These are phyloP conservation scores for Venturia aucupariae DNA, from an alignment of 2,329 filamentous ascomycete species.

Conservation along the genomic window DNA sequence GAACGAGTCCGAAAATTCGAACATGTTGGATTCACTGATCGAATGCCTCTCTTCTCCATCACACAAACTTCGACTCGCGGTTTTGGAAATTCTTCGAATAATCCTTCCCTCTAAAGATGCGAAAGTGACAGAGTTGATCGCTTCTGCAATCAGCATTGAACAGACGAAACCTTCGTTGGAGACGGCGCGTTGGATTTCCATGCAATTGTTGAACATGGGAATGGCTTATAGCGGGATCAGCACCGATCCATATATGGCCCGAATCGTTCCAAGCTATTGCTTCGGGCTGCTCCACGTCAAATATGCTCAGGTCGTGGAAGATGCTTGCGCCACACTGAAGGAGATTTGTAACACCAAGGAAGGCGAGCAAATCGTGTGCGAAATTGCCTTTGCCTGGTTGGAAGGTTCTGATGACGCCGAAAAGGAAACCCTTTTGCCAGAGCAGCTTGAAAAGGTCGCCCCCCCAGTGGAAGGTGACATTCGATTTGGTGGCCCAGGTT, in stretches of 20 bases:
- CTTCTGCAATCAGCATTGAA: conserved; percentile 68
- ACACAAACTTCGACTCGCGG: conserved; percentile 62
- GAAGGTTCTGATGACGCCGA: conserved; percentile 24
- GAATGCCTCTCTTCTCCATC: conserved; percentile 67
- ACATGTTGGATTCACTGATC: conserved; percentile 56
- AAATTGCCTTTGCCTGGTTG: conserved; percentile 55
- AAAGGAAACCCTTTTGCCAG: not conserved
- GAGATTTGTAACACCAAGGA: conserved; percentile 59
- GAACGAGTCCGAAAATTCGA: conserved; percentile 49
- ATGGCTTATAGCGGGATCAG: conserved; percentile 51
- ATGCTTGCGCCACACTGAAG: conserved; percentile 66
- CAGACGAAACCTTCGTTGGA: conserved; percentile 68
- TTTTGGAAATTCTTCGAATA: conserved; percentile 60
- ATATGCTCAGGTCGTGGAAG: conserved; percentile 79
- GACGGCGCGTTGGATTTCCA: conserved; percentile 66
- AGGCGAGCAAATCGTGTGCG: conserved; percentile 64
- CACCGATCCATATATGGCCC: conserved; percentile 53
- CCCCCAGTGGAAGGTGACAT: not conserved
- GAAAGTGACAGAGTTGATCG: conserved; percentile 43
- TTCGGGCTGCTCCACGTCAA: conserved; percentile 85
- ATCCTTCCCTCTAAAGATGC: conserved; percentile 43
- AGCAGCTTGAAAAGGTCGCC: not conserved
- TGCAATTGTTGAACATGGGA: conserved; percentile 74
- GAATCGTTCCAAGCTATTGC: conserved; percentile 69
- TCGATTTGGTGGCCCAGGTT: not conserved